These are phyloP conservation scores for Musa itinerans DNA, from an alignment of 176 grass and related monocot species.

Conservation along the genomic window DNA sequence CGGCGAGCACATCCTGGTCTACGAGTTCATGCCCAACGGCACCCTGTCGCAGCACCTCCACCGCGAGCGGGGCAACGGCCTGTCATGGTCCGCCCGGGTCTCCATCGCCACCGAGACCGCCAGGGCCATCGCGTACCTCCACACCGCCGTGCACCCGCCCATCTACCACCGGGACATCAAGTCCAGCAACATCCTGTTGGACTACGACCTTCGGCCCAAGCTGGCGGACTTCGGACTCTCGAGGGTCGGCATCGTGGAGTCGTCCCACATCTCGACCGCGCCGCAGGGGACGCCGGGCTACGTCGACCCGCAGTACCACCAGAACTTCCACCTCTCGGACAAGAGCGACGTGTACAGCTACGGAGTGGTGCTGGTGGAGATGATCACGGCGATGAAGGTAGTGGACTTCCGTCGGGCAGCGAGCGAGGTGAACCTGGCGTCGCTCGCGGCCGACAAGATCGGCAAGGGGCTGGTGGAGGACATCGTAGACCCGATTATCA, in stretches of 20 bases:
- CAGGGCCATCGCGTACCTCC: constrained; percentile 5
- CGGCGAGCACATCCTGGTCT: constrained; percentile 1
- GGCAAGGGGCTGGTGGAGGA: constrained; percentile 12
- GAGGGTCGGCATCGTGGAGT: neutral
- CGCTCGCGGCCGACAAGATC: constrained; percentile 3
- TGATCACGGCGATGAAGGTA: constrained; percentile 13
- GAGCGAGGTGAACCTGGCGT: constrained; percentile 10
- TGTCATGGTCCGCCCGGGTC: neutral
- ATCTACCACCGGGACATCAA: constrained; percentile 67
- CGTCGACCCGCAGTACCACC: constrained; percentile 17
- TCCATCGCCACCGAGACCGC: neutral
- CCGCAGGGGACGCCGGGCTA: constrained; percentile 15
- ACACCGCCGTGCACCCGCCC: constrained; percentile 2
- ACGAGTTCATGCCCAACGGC: constrained; percentile 18
- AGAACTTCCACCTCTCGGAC: constrained; percentile 12
- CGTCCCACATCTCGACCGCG: constrained; percentile 12
- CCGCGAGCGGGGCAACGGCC: constrained; percentile 1
- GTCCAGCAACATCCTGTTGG: constrained; percentile 80
- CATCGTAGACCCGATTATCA: neutral
- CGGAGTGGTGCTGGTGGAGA: constrained; percentile 63
- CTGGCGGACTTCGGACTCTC: constrained; percentile 15
- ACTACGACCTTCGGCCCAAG: constrained; percentile 14
- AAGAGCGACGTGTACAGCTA: constrained; percentile 97
- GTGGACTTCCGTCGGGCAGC: neutral
- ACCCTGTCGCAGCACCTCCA: constrained; percentile 15